These are phyloP conservation scores for Salinomyces thailandicus DNA, from an alignment of 2,329 filamentous ascomycete genomes.

Conservation along the genomic window DNA sequence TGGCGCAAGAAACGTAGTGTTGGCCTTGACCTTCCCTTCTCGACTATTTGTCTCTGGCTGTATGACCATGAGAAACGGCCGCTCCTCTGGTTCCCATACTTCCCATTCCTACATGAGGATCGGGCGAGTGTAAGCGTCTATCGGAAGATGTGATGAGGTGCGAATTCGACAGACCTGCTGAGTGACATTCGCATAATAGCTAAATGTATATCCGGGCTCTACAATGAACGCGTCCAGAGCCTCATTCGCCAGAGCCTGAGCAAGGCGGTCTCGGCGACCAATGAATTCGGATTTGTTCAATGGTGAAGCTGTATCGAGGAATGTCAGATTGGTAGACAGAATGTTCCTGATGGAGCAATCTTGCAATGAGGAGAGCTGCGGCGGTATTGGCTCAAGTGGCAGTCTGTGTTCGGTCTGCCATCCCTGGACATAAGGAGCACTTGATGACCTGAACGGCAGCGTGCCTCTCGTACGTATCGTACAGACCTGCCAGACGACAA, in stretches of 20 bases:
- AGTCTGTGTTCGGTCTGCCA: too few species aligned
- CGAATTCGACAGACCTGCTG: too few species aligned
- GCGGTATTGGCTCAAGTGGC: background rate
- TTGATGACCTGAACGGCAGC: too few species aligned
- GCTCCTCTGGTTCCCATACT: slow-evolving; percentile 54
- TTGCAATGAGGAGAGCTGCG: slow-evolving; percentile 21
- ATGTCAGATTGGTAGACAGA: slow-evolving; percentile 32
- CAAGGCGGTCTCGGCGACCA: slow-evolving; percentile 46
- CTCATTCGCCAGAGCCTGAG: slow-evolving; percentile 42
- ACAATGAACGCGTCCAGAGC: slow-evolving; percentile 49
- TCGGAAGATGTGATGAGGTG: too few species aligned
- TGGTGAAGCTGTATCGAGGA: slow-evolving; percentile 40
- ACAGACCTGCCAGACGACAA: too few species aligned
- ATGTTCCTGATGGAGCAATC: slow-evolving; percentile 46
- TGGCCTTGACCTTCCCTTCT: too few species aligned
- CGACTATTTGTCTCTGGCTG: slow-evolving; percentile 39
- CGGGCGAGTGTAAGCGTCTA: too few species aligned
- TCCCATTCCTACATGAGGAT: slow-evolving; percentile 55
- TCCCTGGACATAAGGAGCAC: too few species aligned
- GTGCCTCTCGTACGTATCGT: too few species aligned
- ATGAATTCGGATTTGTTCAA: slow-evolving; percentile 45
- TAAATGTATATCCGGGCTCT: slow-evolving; percentile 55
- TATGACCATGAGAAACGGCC: slow-evolving; percentile 53
- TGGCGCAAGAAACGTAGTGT: slow-evolving; percentile 49
- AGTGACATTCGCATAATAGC: slow-evolving; percentile 53